Conservation (phyloP, 805 yeast genomes). For the Dipodascus albidus region DNA sequence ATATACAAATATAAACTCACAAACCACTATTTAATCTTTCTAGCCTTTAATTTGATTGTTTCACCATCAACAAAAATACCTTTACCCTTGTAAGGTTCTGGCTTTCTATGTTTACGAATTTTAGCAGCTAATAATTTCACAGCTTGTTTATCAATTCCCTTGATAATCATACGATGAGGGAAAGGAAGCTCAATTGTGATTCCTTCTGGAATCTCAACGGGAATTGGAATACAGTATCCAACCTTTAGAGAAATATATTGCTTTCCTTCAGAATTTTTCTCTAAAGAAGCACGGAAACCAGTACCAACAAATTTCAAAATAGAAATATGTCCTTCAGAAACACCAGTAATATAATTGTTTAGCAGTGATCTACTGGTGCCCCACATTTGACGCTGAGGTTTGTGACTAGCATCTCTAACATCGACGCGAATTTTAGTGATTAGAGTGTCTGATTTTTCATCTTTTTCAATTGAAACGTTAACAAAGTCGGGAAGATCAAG, state of each 20-base stretch:
- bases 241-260: slow-evolving; percentile 65
- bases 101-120: slow-evolving; percentile 78
- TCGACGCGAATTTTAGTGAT: slow-evolving; percentile 27
- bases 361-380: slow-evolving; percentile 80
- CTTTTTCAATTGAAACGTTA: slow-evolving; percentile 25
- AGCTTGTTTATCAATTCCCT: slow-evolving; percentile 81
- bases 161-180: slow-evolving; percentile 75
- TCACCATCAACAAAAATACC: slow-evolving; percentile 91
- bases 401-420: slow-evolving; percentile 45
- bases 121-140: slow-evolving; percentile 82
- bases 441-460: slow-evolving; percentile 24
- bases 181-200: slow-evolving; percentile 65
- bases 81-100: slow-evolving; percentile 98
- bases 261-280: slow-evolving; percentile 34
- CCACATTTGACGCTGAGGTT: slow-evolving; percentile 82
- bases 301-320: slow-evolving; percentile 89
- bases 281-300: slow-evolving; percentile 84
- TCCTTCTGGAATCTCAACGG: slow-evolving; percentile 65
- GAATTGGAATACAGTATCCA: slow-evolving; percentile 77
- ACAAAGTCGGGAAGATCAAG: slow-evolving; percentile 68
- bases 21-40: slow-evolving; percentile 68
- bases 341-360: slow-evolving; percentile 73
- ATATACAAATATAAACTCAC: slow-evolving; percentile 4
- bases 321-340: slow-evolving; percentile 84
- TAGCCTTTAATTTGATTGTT: slow-evolving; percentile 80